Evolutionary conservation across 2,329 filamentous ascomycete species (phyloP).

Genomic region (Albifimbria verrucaria): DNA sequence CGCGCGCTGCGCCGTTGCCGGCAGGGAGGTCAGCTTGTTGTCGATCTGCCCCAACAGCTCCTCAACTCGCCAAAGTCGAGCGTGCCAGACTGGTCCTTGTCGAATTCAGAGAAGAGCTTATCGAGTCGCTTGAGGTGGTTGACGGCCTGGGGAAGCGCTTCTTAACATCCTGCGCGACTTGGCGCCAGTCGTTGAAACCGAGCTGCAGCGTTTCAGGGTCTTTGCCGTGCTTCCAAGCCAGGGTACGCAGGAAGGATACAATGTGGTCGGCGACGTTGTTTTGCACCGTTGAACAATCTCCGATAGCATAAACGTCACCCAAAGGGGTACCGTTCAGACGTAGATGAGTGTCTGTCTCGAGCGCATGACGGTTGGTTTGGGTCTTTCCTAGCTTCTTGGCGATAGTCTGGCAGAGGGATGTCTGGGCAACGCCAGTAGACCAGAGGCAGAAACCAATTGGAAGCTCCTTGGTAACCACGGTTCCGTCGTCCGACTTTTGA

Average conservation of each 20-base stretch:
- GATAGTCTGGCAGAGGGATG: constrained; percentile 72
- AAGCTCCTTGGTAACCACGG: constrained; percentile 81
- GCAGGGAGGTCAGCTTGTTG: constrained; percentile 87
- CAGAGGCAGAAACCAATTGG: constrained; percentile 96
- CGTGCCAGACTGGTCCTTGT: constrained; percentile 88
- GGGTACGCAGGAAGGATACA: constrained; percentile 79
- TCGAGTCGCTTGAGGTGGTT: constrained; percentile 86
- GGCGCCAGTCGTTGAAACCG: constrained; percentile 83
- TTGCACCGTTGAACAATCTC: constrained; percentile 93
- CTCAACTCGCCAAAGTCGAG: constrained; percentile 88
- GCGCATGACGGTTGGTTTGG: constrained; percentile 85
- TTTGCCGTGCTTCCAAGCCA: constrained; percentile 88
- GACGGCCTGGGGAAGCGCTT: constrained; percentile 84
- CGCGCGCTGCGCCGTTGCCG: constrained; percentile 91
- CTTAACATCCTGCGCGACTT: constrained; percentile 78
- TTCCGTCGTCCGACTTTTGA: constrained; percentile 72
- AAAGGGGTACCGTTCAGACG: constrained; percentile 84
- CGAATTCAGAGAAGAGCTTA: constrained; percentile 86
- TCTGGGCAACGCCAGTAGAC: constrained; percentile 93
- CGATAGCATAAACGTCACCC: constrained; percentile 94
- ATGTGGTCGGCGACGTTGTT: constrained; percentile 95
- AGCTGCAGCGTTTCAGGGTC: constrained; percentile 87
- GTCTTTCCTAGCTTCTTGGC: constrained; percentile 70
- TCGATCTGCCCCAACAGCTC: constrained; percentile 92
- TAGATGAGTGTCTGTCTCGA: constrained; percentile 93